Evolutionary conservation across 2,329 filamentous ascomycete species (phyloP).

Genomic region (Monosporascus sp.): DNA sequence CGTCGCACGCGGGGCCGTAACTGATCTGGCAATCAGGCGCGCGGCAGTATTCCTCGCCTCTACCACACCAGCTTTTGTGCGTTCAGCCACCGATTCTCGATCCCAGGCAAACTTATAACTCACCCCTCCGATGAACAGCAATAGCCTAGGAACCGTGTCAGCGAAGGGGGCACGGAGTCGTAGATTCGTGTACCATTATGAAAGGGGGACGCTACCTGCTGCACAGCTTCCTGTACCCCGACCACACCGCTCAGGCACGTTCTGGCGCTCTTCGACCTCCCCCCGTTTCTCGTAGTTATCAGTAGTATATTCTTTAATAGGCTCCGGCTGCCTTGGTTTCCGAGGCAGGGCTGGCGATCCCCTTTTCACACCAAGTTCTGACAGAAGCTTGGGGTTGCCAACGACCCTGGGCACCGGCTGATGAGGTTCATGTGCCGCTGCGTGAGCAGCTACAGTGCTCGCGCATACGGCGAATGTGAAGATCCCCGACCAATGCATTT

Average conservation of each 20-base stretch:
- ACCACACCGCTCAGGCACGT: background rate
- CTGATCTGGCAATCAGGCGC: constrained; percentile 29
- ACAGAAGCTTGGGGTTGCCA: background rate
- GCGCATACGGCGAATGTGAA: background rate
- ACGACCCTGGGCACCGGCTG: background rate
- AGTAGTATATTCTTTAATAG: background rate
- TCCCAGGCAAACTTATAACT: constrained; percentile 3
- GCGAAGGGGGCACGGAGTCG: background rate
- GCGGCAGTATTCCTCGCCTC: constrained; percentile 19
- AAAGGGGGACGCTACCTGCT: background rate
- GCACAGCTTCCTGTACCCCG: background rate
- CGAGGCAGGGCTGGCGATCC: background rate
- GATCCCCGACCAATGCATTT: background rate
- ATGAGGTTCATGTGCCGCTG: too few species aligned
- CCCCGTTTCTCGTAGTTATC: background rate
- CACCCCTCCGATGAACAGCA: constrained; percentile 28
- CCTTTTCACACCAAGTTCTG: background rate
- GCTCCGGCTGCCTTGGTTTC: too few species aligned
- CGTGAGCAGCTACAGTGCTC: background rate
- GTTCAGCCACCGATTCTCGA: constrained; percentile 7
- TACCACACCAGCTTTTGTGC: constrained; percentile 21
- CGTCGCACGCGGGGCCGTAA: constrained; percentile 42
- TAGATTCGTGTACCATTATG: too few species aligned
- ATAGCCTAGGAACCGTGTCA: constrained; percentile 10
- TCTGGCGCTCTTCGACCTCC: background rate